Evolutionary conservation across 2,329 filamentous ascomycete species (phyloP).

Genomic region (Phoma herbarum): DNA sequence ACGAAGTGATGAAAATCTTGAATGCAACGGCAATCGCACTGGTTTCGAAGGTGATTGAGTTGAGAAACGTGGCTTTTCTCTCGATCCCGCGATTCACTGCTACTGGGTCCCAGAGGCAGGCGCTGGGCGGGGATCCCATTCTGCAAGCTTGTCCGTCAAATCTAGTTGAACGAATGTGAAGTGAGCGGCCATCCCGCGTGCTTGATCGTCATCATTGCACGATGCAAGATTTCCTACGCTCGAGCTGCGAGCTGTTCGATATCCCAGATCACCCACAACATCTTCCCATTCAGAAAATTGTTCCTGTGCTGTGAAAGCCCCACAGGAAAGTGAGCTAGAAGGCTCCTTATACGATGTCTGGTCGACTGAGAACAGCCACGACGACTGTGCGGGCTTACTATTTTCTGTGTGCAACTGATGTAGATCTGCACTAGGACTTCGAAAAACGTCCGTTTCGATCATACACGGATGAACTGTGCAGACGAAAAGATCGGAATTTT

Average conservation of each 20-base stretch:
- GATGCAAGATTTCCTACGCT: conserved; percentile 28
- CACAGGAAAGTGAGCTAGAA: conserved; percentile 7
- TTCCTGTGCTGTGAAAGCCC: conserved; percentile 11
- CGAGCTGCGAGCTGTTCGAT: conserved; percentile 24
- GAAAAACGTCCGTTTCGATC: conserved; percentile 44
- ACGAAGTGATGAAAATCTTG: no score
- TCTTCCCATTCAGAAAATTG: conserved; percentile 33
- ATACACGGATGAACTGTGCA: conserved; percentile 49
- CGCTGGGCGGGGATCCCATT: no score
- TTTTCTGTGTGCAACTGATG: conserved; percentile 28
- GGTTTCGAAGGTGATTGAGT: no score
- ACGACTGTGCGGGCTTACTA: no score
- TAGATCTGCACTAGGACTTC: conserved; percentile 18
- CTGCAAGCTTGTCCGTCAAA: no score
- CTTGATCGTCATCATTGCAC: conserved; percentile 26
- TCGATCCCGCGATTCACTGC: no score
- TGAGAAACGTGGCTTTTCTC: no score
- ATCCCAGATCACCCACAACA: conserved; percentile 35
- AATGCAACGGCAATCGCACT: no score
- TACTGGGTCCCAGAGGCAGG: no score
- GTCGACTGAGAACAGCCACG: no score
- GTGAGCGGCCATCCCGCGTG: conserved; percentile 27
- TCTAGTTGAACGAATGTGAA: no score
- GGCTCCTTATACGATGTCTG: conserved; percentile 20
- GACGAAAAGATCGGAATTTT: conserved; percentile 48